Conservation (phyloP, 2,329 filamentous ascomycete species). For the Chaetomiaceae sp. region DNA sequence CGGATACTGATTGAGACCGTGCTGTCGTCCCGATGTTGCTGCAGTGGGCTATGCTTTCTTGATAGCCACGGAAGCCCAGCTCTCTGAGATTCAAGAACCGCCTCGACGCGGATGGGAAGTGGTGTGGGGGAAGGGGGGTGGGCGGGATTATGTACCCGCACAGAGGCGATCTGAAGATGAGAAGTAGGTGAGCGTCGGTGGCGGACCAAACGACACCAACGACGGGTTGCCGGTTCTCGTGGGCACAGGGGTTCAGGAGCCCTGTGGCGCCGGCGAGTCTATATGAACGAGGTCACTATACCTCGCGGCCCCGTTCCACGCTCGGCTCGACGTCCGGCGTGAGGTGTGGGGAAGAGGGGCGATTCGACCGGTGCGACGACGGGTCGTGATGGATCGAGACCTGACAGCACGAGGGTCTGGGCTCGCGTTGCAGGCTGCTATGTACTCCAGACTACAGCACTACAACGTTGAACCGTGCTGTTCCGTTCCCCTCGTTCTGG, state of each 20-base stretch:
- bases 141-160: constrained; percentile 23
- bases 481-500: not conserved
- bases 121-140: constrained; percentile 6
- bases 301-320: constrained; percentile 14
- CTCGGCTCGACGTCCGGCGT: constrained; percentile 7
- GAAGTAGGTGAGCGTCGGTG: not conserved
- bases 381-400: constrained; percentile 13
- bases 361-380: not conserved
- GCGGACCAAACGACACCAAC: constrained; percentile 17
- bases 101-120: constrained; percentile 9
- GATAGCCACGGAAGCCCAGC: not conserved
- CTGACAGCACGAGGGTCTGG: constrained; percentile 14
- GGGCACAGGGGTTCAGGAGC: constrained; percentile 13
- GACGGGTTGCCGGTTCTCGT: constrained; percentile 17
- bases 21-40: not conserved
- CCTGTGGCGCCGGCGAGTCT: constrained; percentile 21
- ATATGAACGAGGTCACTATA: constrained; percentile 21
- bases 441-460: constrained; percentile 16
- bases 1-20: constrained; percentile 20
- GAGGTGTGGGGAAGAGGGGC: constrained; percentile 12
- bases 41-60: not conserved
- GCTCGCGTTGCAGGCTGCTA: constrained; percentile 8
- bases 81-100: constrained; percentile 21
- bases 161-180: constrained; percentile 9
- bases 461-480: constrained; percentile 18